A percentile compares a stretch with the other conserved stretches of the same genome.
Conservation (phyloP, 129 eudicot species). For the Deinandra increscens region DNA sequence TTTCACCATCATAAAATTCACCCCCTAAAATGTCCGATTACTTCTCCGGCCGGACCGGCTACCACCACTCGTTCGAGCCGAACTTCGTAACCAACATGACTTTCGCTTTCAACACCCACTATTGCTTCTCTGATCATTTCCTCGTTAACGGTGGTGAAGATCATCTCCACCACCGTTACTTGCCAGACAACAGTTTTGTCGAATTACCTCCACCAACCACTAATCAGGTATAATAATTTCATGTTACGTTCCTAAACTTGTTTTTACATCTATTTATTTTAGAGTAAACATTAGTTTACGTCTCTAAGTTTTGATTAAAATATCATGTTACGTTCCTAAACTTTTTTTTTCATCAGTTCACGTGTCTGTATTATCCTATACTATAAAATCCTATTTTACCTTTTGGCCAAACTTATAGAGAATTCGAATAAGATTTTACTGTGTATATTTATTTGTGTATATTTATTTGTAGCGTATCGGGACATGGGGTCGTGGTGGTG, state of each 20-base stretch:
- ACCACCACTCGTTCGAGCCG: conserved; percentile 10
- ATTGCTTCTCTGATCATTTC: background rate
- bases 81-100: background rate
- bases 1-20: conserved; percentile 16
- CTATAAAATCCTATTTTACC: no score
- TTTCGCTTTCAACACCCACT: background rate
- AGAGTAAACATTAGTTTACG: no score
- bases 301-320: no score
- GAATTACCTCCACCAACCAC: background rate
- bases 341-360: no score
- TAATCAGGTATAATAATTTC: background rate
- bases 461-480: background rate
- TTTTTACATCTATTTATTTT: no score
- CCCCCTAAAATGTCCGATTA: conserved; percentile 19
- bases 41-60: conserved; percentile 2
- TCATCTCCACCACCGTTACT: background rate
- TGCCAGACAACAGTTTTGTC: background rate
- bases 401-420: no score
- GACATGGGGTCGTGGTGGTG: conserved; percentile 4
- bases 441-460: no score
- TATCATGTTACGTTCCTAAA: no score
- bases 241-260: no score
- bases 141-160: background rate
- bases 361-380: no score
- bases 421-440: no score